These are phyloP conservation scores for Rutstroemia sp. DNA, from an alignment of 2,329 filamentous ascomycete genomes.

Conservation along the genomic window DNA sequence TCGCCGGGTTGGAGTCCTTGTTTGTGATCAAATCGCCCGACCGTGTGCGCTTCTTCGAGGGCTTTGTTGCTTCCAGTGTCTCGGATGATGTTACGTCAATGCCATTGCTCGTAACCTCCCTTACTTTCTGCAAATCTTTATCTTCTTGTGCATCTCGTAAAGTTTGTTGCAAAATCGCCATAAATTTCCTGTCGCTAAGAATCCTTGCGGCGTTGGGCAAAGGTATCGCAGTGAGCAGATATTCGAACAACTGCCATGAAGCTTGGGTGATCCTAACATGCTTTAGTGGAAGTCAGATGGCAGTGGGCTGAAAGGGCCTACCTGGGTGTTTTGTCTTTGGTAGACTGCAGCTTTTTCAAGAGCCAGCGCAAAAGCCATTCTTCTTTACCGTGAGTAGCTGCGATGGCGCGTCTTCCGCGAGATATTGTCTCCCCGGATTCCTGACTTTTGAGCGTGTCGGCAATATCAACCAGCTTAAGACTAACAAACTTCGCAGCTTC, in stretches of 20 bases:
- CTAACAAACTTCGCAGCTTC: constrained; percentile 30
- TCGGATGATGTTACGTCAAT: too few species aligned
- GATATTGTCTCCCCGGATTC: not conserved
- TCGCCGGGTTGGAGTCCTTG: not conserved
- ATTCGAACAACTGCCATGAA: constrained; percentile 53
- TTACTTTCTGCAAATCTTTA: too few species aligned
- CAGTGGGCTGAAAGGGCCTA: constrained; percentile 8
- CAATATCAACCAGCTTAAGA: constrained; percentile 19
- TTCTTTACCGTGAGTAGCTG: constrained; percentile 37
- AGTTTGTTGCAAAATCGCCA: constrained; percentile 57
- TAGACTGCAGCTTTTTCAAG: constrained; percentile 47
- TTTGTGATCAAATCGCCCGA: constrained; percentile 20
- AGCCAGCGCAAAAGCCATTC: constrained; percentile 64
- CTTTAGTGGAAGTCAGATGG: not conserved
- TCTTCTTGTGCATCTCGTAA: constrained; percentile 45
- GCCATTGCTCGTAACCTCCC: too few species aligned
- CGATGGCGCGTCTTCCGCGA: constrained; percentile 1
- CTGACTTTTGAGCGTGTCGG: constrained; percentile 8
- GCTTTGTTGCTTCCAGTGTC: constrained; percentile 24
- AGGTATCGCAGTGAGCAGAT: constrained; percentile 57
- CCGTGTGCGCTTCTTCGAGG: constrained; percentile 28
- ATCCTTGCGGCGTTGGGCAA: constrained; percentile 62
- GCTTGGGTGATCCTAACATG: constrained; percentile 20
- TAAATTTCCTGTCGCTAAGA: constrained; percentile 62
- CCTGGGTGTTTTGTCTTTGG: constrained; percentile 28